Base-by-base conservation (phyloP, 192 early-diverging fungal genomes). In the Coemansia sp. region DNA sequence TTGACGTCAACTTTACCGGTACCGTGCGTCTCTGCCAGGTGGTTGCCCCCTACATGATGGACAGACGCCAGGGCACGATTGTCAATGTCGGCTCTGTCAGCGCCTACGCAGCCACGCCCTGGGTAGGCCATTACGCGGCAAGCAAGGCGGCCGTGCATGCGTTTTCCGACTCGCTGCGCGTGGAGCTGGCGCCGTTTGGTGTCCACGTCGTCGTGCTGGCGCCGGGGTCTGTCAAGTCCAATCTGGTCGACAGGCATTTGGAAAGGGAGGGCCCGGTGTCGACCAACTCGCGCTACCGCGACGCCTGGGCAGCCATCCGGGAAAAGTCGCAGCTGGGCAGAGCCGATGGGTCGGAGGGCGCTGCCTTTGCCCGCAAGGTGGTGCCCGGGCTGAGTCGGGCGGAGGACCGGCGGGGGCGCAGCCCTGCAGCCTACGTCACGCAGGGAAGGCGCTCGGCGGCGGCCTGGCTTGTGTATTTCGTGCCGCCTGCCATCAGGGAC, bases 1-100 rank as follows among this genome's bases (percentile, higher is more conserved):
- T 85, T n/a, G 81, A 87, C n/a, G 81, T 79, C 32, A 88, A 88
- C 44, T 62, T 88, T 1, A 50, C 83, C 24, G 84, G 84, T 13
- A 57, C 77, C 14, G 49, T 80, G 0, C 45, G 79, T 15, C 50
- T 83, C 20, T 67, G 74, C 37, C 64, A 69, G 28, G 79, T 60
- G 0, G 82, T 83, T 0, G 78, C 74, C 9, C 84, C 78, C 5
- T 45, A 54, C 9, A 88, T 88, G 87, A 79, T 79, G 27, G 59
- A 67, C 6, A 58, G 61, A 19, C 39, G 53, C 0, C 15, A 9
- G 1, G 85, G 87, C 4, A 67, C 73, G 9, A 85, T 88, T 26
- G 79, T 76, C 20, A 88, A 88, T 37, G 67, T 88, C 2, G 87
- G 87, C 0, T 85, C 84, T 1, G 78, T 85, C 26, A 80, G 80